Evolutionary conservation across 495 filamentous ascomycete species (phyloP).

Genomic region (Tetracladium setigerum): DNA sequence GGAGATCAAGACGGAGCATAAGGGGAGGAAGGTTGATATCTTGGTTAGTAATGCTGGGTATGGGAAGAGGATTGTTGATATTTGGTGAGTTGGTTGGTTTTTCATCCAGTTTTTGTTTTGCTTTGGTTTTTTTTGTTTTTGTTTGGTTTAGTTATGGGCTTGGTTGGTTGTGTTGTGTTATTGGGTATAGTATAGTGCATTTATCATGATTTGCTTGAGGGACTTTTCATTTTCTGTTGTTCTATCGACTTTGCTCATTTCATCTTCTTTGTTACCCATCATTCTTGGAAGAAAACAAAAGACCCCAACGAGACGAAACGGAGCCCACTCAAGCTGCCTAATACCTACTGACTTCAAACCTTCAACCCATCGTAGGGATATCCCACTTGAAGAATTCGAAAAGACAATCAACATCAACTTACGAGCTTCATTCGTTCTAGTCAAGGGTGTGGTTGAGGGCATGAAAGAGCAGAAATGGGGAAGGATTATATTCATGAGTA

Average conservation of each 20-base stretch:
- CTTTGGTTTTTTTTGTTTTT: no score
- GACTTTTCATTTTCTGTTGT: background rate
- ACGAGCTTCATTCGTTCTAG: slow-evolving; percentile 55
- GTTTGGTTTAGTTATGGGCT: no score
- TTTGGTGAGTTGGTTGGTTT: slow-evolving; percentile 43
- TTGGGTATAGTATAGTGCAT: no score
- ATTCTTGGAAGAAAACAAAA: no score
- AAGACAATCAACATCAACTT: slow-evolving; percentile 59
- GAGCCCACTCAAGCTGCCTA: no score
- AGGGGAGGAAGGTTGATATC: background rate
- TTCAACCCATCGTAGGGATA: slow-evolving; percentile 11
- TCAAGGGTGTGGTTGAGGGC: slow-evolving; percentile 54
- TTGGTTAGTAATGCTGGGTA: slow-evolving; percentile 39
- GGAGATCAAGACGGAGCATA: slow-evolving; percentile 5
- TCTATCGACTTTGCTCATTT: no score
- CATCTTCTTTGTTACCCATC: no score
- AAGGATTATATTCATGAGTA: slow-evolving; percentile 60
- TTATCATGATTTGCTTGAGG: no score
- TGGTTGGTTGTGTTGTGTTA: no score
- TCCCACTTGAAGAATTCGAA: slow-evolving; percentile 55
- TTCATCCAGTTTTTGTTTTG: no score
- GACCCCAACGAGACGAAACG: no score
- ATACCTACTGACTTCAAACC: no score
- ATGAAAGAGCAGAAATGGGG: slow-evolving; percentile 60
- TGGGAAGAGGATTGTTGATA: slow-evolving; percentile 39